Conservation (phyloP, 441 rosid genomes). For the Populus hybrid region DNA sequence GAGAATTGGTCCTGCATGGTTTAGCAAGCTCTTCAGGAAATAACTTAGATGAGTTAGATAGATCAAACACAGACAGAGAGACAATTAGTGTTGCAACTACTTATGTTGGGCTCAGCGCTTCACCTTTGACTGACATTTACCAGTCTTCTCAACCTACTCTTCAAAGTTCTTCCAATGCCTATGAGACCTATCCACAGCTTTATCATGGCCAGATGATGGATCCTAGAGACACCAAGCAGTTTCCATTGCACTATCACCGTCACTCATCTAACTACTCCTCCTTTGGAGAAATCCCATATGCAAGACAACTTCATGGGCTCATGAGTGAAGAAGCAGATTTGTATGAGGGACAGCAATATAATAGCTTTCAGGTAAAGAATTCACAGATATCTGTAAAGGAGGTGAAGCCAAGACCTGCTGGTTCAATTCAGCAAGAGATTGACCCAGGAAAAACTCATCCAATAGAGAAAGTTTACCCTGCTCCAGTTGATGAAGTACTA, state of each 20-base stretch:
- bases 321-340: constrained; percentile 39
- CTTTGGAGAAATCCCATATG: constrained; percentile 33
- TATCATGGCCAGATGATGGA: constrained; percentile 46
- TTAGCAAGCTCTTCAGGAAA: constrained; percentile 44
- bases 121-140: constrained; percentile 38
- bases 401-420: constrained; percentile 35
- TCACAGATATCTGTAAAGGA: constrained; percentile 36
- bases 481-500: constrained; percentile 44
- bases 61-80: constrained; percentile 37
- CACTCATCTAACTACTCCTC: constrained; percentile 38
- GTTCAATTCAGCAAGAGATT: constrained; percentile 35
- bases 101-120: constrained; percentile 39
- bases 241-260: constrained; percentile 36
- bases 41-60: constrained; percentile 54
- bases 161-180: constrained; percentile 36
- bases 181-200: constrained; percentile 46
- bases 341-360: constrained; percentile 36
- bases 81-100: constrained; percentile 37
- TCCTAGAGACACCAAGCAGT: constrained; percentile 36
- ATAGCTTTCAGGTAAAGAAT: constrained; percentile 41
- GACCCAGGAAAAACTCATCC: constrained; percentile 31
- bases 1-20: constrained; percentile 38
- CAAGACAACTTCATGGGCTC: constrained; percentile 38
- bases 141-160: constrained; percentile 44
- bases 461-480: constrained; percentile 28